Conservation (phyloP, 2,329 filamentous ascomycete species). For the Diaporthe sp. region DNA sequence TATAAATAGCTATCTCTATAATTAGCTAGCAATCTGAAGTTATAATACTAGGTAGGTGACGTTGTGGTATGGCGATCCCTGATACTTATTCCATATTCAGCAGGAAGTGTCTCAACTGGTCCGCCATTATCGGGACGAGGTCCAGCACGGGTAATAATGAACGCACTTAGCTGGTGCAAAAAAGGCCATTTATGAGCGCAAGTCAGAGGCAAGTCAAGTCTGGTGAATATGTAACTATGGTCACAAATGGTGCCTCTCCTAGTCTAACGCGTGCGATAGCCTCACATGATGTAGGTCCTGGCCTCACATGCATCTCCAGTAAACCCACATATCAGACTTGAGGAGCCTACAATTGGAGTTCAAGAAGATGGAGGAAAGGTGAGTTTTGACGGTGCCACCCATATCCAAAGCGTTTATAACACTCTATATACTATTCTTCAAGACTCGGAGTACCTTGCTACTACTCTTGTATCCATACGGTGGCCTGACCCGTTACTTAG, state of each 20-base stretch:
- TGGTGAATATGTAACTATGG: neutral
- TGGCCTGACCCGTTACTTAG: slow-evolving; percentile 51
- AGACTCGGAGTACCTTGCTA: slow-evolving; percentile 45
- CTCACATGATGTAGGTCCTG: neutral
- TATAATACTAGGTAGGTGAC: too few relatives aligned
- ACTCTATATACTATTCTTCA: slow-evolving; percentile 47
- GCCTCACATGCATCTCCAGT: neutral
- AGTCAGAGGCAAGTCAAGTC: neutral
- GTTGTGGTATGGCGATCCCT: too few relatives aligned
- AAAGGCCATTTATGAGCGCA: neutral
- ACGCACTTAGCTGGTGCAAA: too few relatives aligned
- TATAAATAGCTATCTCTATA: too few relatives aligned
- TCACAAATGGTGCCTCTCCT: neutral
- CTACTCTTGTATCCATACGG: slow-evolving; percentile 49
- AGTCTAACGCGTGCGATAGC: neutral
- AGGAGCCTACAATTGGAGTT: neutral
- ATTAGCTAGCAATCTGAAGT: too few relatives aligned
- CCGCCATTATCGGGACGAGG: neutral
- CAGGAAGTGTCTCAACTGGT: slow-evolving; percentile 24
- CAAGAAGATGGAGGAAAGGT: neutral
- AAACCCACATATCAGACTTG: neutral
- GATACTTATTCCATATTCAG: slow-evolving; percentile 27
- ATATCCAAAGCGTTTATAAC: slow-evolving; percentile 42
- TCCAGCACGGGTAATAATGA: neutral
- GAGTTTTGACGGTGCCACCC: neutral